A percentile compares a stretch with the other conserved stretches of the same genome.
phyloP scores from a whole-genome alignment of 2,329 filamentous ascomycete species.

The Diaporthe citri region DNA sequence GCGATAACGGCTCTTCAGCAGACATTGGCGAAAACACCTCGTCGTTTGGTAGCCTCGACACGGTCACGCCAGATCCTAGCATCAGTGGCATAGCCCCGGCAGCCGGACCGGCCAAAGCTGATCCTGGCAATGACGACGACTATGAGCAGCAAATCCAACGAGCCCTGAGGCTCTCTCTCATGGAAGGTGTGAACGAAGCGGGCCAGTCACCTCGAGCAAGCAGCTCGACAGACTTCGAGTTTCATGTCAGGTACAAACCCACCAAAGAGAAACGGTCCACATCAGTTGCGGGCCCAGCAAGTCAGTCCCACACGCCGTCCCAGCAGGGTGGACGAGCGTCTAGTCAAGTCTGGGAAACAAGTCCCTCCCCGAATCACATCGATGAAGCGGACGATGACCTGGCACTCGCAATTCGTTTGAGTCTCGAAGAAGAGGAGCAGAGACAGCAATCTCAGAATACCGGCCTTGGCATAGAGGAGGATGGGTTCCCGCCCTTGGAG shows the following conservation, averaged over 20 bases:
- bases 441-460: slow-evolving; percentile 44
- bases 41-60: slow-evolving; percentile 58
- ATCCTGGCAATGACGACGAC: slow-evolving; percentile 61
- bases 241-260: slow-evolving; percentile 62
- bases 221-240: slow-evolving; percentile 64
- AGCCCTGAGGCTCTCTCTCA: slow-evolving; percentile 71
- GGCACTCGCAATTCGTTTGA: slow-evolving; percentile 71
- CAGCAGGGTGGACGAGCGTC: slow-evolving; percentile 43
- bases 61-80: slow-evolving; percentile 68
- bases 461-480: slow-evolving; percentile 42
- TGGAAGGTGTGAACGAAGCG: slow-evolving; percentile 66
- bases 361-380: slow-evolving; percentile 40
- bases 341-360: slow-evolving; percentile 34
- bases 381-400: slow-evolving; percentile 65
- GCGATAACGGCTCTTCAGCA: slow-evolving; percentile 63
- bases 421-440: slow-evolving; percentile 66
- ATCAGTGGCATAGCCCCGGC: slow-evolving; percentile 46
- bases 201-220: slow-evolving; percentile 59
- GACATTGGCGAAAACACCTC: slow-evolving; percentile 61
- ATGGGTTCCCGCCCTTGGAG: slow-evolving; percentile 50
- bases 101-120: slow-evolving; percentile 40
- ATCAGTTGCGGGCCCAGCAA: slow-evolving; percentile 50
- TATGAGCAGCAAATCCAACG: slow-evolving; percentile 73
- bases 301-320: slow-evolving; percentile 49
- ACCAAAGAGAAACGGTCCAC: slow-evolving; percentile 55